Evolutionary conservation across 768 basidiomycete genomes (phyloP), one percentile per base, ranked within the genome.

Genomic region (Kwoniella dendrophila): DNA sequence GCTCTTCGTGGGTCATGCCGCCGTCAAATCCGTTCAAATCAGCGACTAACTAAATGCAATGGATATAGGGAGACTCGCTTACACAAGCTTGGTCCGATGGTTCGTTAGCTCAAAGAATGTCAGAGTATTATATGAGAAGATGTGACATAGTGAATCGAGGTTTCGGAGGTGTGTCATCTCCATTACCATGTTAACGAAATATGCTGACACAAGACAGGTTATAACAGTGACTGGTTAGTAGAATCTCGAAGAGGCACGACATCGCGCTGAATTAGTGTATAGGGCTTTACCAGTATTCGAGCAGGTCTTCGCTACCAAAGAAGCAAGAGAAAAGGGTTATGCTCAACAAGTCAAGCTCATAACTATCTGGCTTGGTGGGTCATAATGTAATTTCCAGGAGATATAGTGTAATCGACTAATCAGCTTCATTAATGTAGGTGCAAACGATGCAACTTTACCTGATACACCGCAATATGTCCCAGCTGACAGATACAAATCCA

Each of bases 111-210:
- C 85, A 89, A 64, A 83, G 83, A 50, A 82, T 95, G 54, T 81
- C 88, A 40, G 90, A 88, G 74, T 83, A 82, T 0, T 95, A 95
- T 77, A 84, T 84, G 43, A 83, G 93, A 64, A 90, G 87, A 77
- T 78, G 92, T 32, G 93, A 96, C 72, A 86, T 96, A 20, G 66
- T 95, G 64, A 95, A 95, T 73, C 86, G 92, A 49, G 93, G 93
- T 1, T 82, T 87, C 49, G 64, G 66, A 38, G 78, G 29, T 83
- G 85, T 30, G 62, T 56, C 26, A 14, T 32, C 49, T 24, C 29
- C 24, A 7, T 20, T 40, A 40, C 20, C 22, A 38, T 40, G n/a
- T 26, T 43, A 29, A n/a, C 10, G 24, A 18, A 12, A 43, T 20
- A 44, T 44, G 20, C 26, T 50, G 3, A 36, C 56, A 3, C n/a